Evolutionary conservation across 2,329 filamentous ascomycete species (phyloP).

Genomic region (Pseudopyricularia javanii): DNA sequence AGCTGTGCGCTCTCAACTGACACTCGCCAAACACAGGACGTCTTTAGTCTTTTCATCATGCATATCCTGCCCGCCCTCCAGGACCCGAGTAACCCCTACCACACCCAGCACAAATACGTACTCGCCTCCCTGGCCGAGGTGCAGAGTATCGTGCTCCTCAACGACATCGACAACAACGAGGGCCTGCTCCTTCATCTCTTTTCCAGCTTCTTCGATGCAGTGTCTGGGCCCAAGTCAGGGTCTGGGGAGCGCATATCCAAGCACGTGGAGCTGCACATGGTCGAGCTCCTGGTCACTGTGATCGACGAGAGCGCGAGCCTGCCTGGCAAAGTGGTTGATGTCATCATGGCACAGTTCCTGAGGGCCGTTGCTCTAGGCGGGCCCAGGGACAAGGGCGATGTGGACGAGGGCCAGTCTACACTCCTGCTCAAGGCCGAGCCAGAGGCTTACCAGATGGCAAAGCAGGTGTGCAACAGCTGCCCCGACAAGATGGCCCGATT

Average conservation of each 20-base stretch:
- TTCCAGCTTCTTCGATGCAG: slow-evolving; percentile 80
- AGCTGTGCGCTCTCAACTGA: neutral
- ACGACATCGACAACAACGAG: slow-evolving; percentile 75
- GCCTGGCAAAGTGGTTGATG: slow-evolving; percentile 73
- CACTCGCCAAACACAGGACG: slow-evolving; percentile 49
- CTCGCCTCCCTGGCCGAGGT: slow-evolving; percentile 80
- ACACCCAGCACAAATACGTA: slow-evolving; percentile 85
- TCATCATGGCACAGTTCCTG: slow-evolving; percentile 91
- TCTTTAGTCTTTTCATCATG: slow-evolving; percentile 80
- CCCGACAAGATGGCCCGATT: slow-evolving; percentile 92
- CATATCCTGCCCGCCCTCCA: slow-evolving; percentile 75
- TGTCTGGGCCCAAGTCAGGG: slow-evolving; percentile 64
- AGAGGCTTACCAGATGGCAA: slow-evolving; percentile 91
- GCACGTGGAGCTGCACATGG: slow-evolving; percentile 89
- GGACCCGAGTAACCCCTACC: slow-evolving; percentile 80
- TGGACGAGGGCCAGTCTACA: slow-evolving; percentile 70
- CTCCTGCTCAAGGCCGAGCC: slow-evolving; percentile 80
- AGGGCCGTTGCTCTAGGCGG: slow-evolving; percentile 66
- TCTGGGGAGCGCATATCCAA: slow-evolving; percentile 77
- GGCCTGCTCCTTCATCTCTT: slow-evolving; percentile 72
- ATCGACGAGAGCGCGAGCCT: slow-evolving; percentile 76
- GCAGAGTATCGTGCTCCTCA: slow-evolving; percentile 86
- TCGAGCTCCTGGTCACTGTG: slow-evolving; percentile 67
- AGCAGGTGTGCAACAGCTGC: slow-evolving; percentile 79
- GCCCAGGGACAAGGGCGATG: slow-evolving; percentile 39